Conservation (phyloP, 345 rosid species). For the Bruguiera gymnorhiza region DNA sequence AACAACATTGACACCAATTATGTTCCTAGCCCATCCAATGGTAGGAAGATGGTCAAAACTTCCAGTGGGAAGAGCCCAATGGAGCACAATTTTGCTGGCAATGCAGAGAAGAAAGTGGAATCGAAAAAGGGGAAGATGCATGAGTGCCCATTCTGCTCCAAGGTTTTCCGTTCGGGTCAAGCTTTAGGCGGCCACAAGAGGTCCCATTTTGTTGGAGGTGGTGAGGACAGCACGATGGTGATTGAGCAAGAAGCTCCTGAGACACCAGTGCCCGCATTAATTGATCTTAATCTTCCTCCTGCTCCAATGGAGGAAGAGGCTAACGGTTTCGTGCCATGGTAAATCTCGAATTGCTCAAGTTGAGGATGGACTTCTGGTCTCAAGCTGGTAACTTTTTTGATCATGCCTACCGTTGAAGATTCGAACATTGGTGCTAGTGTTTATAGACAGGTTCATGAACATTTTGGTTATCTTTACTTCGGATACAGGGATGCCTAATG, state of each 20-base stretch:
- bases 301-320: constrained; percentile 62
- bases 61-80: constrained; percentile 27
- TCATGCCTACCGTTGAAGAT: constrained; percentile 20
- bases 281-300: constrained; percentile 83
- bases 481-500: constrained; percentile 26
- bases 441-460: constrained; percentile 39
- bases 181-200: constrained; percentile 96
- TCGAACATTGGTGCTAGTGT: constrained; percentile 21
- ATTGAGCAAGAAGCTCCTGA: constrained; percentile 45
- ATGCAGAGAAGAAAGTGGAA: constrained; percentile 30
- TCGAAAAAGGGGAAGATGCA: constrained; percentile 58
- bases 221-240: constrained; percentile 47
- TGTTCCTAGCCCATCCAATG: constrained; percentile 28
- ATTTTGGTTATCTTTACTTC: constrained; percentile 27
- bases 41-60: constrained; percentile 18
- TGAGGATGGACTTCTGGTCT: not conserved
- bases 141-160: constrained; percentile 81
- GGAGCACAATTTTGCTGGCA: constrained; percentile 22
- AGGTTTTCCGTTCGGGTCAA: constrained; percentile 85
- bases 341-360: constrained; percentile 18
- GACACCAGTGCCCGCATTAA: constrained; percentile 38
- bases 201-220: constrained; percentile 77
- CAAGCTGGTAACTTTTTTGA: constrained; percentile 13
- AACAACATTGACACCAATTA: constrained; percentile 47
- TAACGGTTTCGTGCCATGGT: constrained; percentile 35